phyloP scores from a whole-genome alignment of 495 filamentous ascomycete genomes.

The Talaromyces wortmannii region DNA sequence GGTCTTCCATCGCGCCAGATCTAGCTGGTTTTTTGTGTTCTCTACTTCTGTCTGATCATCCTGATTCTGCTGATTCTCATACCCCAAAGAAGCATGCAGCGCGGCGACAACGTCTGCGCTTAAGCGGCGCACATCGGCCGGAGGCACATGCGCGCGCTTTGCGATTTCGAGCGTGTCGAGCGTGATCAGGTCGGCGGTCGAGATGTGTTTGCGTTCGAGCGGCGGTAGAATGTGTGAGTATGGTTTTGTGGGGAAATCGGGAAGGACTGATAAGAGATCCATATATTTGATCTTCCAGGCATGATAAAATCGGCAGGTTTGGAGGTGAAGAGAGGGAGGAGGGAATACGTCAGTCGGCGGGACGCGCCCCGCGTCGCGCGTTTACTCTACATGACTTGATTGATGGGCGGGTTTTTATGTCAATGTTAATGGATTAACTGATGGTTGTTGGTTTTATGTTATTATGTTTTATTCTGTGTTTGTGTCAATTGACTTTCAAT shows the following conservation, averaged over 20 bases:
- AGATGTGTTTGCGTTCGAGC: conserved; percentile 67
- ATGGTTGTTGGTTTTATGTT: no score
- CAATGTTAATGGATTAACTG: no score
- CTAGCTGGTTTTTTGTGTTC: conserved; percentile 20
- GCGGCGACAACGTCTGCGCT: conserved; percentile 54
- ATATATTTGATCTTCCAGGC: conserved; percentile 41
- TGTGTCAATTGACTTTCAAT: no score
- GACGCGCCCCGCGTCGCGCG: background rate
- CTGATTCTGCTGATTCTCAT: conserved; percentile 18
- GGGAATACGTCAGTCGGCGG: background rate
- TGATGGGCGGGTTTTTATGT: no score
- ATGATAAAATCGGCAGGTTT: no score
- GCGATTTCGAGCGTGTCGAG: conserved; percentile 79
- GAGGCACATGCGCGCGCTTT: conserved; percentile 75
- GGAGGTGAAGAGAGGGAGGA: background rate
- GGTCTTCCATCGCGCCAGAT: conserved; percentile 40
- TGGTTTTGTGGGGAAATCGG: conserved; percentile 62
- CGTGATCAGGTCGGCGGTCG: conserved; percentile 78
- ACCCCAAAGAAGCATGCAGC: conserved; percentile 59
- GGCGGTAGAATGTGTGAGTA: conserved; percentile 71
- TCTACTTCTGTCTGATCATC: background rate
- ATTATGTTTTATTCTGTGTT: no score
- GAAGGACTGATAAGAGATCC: conserved; percentile 80
- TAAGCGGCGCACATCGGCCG: conserved; percentile 70
- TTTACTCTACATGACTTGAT: no score